Evolutionary conservation across 2,329 filamentous ascomycete genomes (phyloP).

Genomic region (Lasiodiplodia citricola): DNA sequence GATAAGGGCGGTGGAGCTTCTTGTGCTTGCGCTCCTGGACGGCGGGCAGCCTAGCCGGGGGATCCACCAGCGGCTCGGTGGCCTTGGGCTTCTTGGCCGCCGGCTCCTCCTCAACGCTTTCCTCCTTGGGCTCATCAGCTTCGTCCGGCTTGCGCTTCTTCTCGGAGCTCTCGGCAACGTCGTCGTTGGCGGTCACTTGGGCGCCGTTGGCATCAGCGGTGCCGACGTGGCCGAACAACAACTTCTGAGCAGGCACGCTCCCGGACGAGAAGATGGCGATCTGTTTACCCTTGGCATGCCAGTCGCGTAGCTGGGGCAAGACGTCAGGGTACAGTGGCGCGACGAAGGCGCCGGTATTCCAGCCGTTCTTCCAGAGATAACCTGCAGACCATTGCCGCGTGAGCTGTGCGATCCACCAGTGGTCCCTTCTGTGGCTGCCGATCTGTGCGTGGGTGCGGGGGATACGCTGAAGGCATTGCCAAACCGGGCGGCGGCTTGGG

Average conservation of each 20-base stretch:
- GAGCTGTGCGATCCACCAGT: conserved; percentile 16
- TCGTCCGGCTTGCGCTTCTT: conserved; percentile 30
- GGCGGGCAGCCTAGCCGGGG: conserved; percentile 14
- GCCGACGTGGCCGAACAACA: conserved; percentile 70
- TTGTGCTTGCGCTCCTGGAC: conserved; percentile 36
- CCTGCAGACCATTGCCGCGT: conserved; percentile 44
- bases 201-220: conserved; percentile 11
- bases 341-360: conserved; percentile 69
- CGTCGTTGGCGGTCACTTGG: neutral
- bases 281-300: conserved; percentile 61
- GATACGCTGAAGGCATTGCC: conserved; percentile 22
- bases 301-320: conserved; percentile 64
- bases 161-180: conserved; percentile 33
- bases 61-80: conserved; percentile 4
- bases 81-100: conserved; percentile 21
- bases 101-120: conserved; percentile 13
- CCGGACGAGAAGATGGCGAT: conserved; percentile 83
- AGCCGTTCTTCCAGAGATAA: conserved; percentile 77
- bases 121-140: conserved; percentile 22
- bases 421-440: neutral
- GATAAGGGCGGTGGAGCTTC: conserved; percentile 9
- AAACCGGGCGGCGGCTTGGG: conserved; percentile 8
- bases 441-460: conserved; percentile 25
- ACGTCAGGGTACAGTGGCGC: conserved; percentile 80
- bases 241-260: conserved; percentile 78